phyloP scores from a whole-genome alignment of 345 rosid species.

The Eucalyptus fibrosa region DNA sequence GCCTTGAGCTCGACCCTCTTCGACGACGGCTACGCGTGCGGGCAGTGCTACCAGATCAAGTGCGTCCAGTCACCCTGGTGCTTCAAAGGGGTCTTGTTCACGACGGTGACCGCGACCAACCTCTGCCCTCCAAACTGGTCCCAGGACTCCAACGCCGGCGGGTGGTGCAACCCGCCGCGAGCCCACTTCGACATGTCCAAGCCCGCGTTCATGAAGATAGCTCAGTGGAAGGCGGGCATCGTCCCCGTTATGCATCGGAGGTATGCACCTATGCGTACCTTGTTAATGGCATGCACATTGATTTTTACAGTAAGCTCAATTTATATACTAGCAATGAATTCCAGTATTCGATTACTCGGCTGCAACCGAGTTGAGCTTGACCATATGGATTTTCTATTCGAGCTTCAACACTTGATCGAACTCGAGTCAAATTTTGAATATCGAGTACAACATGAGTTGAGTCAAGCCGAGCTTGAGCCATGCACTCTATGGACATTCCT shows the following conservation, averaged over 20 bases:
- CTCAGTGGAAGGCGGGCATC: conserved; percentile 81
- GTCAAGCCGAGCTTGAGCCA: background rate
- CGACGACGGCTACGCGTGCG: conserved; percentile 69
- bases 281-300: background rate
- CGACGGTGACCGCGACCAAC: conserved; percentile 69
- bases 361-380: background rate
- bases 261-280: background rate
- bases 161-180: conserved; percentile 93
- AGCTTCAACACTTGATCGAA: background rate
- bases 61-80: conserved; percentile 49
- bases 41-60: conserved; percentile 59
- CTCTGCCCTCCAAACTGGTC: conserved; percentile 78
- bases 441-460: background rate
- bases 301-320: background rate
- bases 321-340: background rate
- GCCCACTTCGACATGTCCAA: conserved; percentile 77
- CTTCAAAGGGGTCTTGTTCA: conserved; percentile 15
- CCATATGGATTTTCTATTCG: background rate
- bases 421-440: background rate
- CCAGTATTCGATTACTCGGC: background rate
- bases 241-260: conserved; percentile 65
- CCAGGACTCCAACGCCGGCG: conserved; percentile 50
- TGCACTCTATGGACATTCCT: background rate
- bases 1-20: conserved; percentile 67
- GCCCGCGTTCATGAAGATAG: conserved; percentile 83